A percentile compares a stretch with the other conserved stretches of the same genome.
Evolutionary conservation across 495 filamentous ascomycete genomes (phyloP).

Genomic region (Parmelia sp.): DNA sequence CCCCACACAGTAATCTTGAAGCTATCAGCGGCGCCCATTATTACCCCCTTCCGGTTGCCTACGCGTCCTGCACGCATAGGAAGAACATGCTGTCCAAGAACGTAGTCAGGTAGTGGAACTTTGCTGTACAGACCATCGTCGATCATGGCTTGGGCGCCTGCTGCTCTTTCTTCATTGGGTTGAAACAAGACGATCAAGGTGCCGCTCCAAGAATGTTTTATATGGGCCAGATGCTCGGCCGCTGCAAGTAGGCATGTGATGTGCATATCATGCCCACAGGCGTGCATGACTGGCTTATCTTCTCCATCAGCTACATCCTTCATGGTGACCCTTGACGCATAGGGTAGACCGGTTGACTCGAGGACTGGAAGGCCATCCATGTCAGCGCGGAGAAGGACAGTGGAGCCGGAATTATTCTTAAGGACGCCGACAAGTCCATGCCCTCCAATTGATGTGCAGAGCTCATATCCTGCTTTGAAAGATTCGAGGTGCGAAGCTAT

Average conservation of each 20-base stretch:
- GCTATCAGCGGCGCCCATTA: slow-evolving; percentile 42
- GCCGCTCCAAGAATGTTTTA: slow-evolving; percentile 39
- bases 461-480: slow-evolving; percentile 31
- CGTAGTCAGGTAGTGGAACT: slow-evolving; percentile 45
- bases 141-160: slow-evolving; percentile 50
- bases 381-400: slow-evolving; percentile 48
- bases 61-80: slow-evolving; percentile 40
- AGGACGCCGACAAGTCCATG: slow-evolving; percentile 43
- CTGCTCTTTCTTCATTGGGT: slow-evolving; percentile 47
- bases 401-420: slow-evolving; percentile 43
- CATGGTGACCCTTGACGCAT: slow-evolving; percentile 42
- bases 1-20: slow-evolving; percentile 47
- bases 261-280: slow-evolving; percentile 54
- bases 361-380: slow-evolving; percentile 50
- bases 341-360: slow-evolving; percentile 45
- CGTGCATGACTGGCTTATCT: slow-evolving; percentile 49
- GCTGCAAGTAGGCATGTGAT: slow-evolving; percentile 49
- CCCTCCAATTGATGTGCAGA: slow-evolving; percentile 44
- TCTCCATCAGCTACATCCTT: slow-evolving; percentile 34
- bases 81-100: slow-evolving; percentile 50
- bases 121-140: slow-evolving; percentile 45
- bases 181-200: slow-evolving; percentile 52
- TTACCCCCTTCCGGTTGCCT: slow-evolving; percentile 35
- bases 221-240: slow-evolving; percentile 35
- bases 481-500: slow-evolving; percentile 31